phyloP scores from a whole-genome alignment of 208 protist genomes.

The Crithidia acanthocephali region DNA sequence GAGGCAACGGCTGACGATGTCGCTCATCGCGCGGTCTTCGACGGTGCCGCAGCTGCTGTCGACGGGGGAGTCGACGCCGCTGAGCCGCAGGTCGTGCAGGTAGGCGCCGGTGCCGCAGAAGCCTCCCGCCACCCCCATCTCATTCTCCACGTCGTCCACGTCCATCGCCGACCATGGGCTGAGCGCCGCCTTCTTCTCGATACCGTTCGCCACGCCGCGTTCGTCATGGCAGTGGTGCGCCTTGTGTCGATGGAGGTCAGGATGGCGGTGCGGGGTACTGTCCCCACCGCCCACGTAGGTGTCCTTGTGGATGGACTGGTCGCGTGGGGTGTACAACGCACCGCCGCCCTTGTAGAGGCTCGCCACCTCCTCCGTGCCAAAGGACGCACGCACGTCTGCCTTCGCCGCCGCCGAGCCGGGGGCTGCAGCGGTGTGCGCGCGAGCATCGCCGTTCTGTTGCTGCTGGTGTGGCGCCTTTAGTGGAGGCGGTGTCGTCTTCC shows the following conservation, averaged over 20 bases:
- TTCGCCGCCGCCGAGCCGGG: too few relatives aligned
- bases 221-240: background rate
- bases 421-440: too few relatives aligned
- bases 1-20: conserved; percentile 27
- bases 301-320: conserved; percentile 28
- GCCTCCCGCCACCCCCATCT: background rate
- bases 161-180: conserved; percentile 16
- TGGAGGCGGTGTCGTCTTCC: too few relatives aligned
- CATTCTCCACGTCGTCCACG: background rate
- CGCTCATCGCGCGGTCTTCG: conserved; percentile 7
- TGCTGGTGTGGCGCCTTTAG: too few relatives aligned
- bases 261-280: conserved; percentile 29
- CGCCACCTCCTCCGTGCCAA: background rate
- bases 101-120: background rate
- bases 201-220: background rate
- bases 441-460: too few relatives aligned
- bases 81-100: background rate
- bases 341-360: background rate
- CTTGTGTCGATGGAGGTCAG: background rate
- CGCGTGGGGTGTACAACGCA: conserved; percentile 19
- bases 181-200: background rate
- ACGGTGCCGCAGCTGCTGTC: conserved; percentile 26
- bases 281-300: conserved; percentile 1
- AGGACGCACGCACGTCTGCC: too few relatives aligned
- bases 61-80: conserved; percentile 4